Base-by-base conservation (phyloP, 805 yeast genomes). In the Metschnikowia proteae region DNA sequence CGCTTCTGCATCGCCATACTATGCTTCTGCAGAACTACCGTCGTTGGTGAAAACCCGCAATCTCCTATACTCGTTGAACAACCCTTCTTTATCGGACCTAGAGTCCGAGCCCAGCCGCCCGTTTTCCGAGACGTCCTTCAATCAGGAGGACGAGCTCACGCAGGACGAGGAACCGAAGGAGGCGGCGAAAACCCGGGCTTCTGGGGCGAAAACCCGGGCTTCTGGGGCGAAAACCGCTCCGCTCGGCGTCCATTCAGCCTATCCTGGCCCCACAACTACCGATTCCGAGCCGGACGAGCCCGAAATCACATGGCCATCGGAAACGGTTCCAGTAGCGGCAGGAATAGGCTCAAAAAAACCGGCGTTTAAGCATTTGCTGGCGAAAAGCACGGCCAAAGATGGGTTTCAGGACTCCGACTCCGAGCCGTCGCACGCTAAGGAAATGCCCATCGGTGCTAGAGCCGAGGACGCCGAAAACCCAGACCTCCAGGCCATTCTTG, bases 61-160 rank as follows among this genome's bases (percentile, higher is more conserved):
- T 50, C 60, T 70, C 6, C 50, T 70, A 22, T 70, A 70, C 55
- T 59, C 66, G 35, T 56, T 70, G 32, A 70, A 70, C 51, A 68
- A 70, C 50, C 73, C 74, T 29, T 64, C 68, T 11, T 51, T 65
- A 25, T 67, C 72, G 3, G 74, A 70, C 48, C 47, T 67, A n/a
- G 74, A 68, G 32, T 55, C 59, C 4, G 60, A 57, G 30, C 47
- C 44, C 26, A 45, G 49, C 28, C 50, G 57, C 17, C 31, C 46
- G 17, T 30, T 50, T 5, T 49, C 56, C 22, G 43, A 49, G 7
- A 49, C 49, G 5, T 47, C 54, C 13, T 47, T 43, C 31, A 45
- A 54, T n/a, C 48, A 50, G 31, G 57, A 48, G 13, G 53, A 54
- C 31, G 57, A 51, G 23, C 33, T 38, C 9, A 30, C 43, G 17